Evolutionary conservation across 2,329 filamentous ascomycete species (phyloP).

Genomic region (Xylariaceae sp.): DNA sequence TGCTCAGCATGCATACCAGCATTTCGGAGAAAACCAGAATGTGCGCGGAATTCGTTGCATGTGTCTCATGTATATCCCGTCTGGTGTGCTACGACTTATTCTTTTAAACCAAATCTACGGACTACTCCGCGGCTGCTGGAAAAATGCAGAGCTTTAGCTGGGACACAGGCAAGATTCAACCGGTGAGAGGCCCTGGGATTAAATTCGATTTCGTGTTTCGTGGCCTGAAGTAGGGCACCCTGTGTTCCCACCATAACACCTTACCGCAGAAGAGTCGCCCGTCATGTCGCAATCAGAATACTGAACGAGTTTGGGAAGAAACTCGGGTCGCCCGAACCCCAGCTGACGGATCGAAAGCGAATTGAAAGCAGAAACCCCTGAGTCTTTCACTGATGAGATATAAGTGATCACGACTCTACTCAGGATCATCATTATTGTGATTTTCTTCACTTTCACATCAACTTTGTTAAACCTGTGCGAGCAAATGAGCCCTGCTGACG

Average conservation of each 20-base stretch:
- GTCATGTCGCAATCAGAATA: background rate
- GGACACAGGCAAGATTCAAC: background rate
- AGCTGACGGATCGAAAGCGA: background rate
- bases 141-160: background rate
- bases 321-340: background rate
- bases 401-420: background rate
- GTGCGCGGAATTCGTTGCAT: background rate
- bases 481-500: background rate
- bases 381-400: background rate
- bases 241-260: background rate
- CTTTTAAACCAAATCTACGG: too few species aligned
- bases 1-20: background rate
- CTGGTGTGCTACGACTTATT: too few species aligned
- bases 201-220: background rate
- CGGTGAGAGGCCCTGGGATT: background rate
- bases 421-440: background rate
- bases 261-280: background rate
- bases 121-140: background rate
- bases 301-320: background rate
- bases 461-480: background rate
- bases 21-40: background rate
- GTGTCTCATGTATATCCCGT: background rate
- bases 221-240: background rate
- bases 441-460: background rate
- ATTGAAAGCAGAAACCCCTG: background rate